These are phyloP conservation scores for Diospyros kaki DNA, from an alignment of 148 eudicot genomes.

Conservation along the genomic window DNA sequence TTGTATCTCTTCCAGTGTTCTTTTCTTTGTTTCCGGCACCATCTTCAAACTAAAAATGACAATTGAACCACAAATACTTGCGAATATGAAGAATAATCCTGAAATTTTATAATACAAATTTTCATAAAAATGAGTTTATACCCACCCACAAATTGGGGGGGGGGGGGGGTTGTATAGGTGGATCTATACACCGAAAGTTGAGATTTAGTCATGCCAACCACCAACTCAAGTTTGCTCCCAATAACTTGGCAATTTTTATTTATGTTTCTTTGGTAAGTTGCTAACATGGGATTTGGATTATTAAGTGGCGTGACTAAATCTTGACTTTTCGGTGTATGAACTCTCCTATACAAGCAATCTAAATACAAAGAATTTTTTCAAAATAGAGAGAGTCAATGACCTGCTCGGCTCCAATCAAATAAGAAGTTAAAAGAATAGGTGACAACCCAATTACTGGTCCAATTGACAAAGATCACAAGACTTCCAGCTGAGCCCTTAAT, in stretches of 20 bases:
- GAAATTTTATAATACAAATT: constrained; percentile 1
- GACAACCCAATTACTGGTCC: constrained; percentile 81
- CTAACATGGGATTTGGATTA: too few relatives aligned
- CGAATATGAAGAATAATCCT: constrained; percentile 77
- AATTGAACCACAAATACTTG: constrained; percentile 47
- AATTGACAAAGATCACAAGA: constrained; percentile 70
- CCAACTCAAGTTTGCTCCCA: too few relatives aligned
- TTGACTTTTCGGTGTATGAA: too few relatives aligned
- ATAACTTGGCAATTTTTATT: too few relatives aligned
- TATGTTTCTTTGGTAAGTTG: too few relatives aligned
- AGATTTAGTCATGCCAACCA: too few relatives aligned
- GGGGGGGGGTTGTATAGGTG: neutral
- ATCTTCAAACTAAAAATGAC: constrained; percentile 57
- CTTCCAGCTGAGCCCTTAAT: constrained; percentile 88
- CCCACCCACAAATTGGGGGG: too few relatives aligned
- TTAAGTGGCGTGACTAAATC: too few relatives aligned
- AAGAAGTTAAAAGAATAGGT: constrained; percentile 74
- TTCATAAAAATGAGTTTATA: too few relatives aligned
- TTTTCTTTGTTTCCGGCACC: constrained; percentile 94
- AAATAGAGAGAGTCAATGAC: constrained; percentile 3
- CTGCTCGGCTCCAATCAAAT: constrained; percentile 55
- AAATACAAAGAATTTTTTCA: too few relatives aligned
- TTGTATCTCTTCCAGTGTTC: constrained; percentile 85
- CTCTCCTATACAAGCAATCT: too few relatives aligned
- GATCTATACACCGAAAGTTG: too few relatives aligned